A percentile compares a stretch with the other conserved stretches of the same genome.
These are phyloP conservation scores for Tuber brumale DNA, from an alignment of 495 filamentous ascomycete genomes.

Conservation along the genomic window DNA sequence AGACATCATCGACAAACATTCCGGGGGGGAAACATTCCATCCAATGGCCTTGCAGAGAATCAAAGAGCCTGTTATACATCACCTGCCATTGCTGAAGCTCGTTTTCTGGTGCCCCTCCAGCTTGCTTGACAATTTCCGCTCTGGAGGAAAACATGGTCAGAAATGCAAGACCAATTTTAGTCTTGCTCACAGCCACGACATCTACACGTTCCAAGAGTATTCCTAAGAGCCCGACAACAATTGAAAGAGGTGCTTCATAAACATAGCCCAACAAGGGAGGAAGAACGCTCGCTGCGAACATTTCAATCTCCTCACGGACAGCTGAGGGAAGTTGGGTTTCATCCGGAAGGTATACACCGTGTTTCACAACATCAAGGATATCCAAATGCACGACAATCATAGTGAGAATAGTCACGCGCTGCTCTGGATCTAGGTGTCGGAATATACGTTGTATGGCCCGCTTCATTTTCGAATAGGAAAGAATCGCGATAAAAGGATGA, in stretches of 20 bases:
- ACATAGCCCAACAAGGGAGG: conserved; percentile 79
- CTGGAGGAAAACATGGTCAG: conserved; percentile 92
- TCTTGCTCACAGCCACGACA: conserved; percentile 67
- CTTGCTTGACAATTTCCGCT: conserved; percentile 85
- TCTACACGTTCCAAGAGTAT: conserved; percentile 77
- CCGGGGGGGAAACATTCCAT: conserved; percentile 81
- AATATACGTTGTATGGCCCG: conserved; percentile 91
- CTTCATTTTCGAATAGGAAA: conserved; percentile 93
- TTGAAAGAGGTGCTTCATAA: conserved; percentile 80
- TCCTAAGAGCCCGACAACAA: conserved; percentile 80
- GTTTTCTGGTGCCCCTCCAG: conserved; percentile 58
- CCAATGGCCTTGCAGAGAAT: conserved; percentile 72
- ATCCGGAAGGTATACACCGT: conserved; percentile 59
- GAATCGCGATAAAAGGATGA: conserved; percentile 94
- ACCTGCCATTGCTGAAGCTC: conserved; percentile 76
- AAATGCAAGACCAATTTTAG: conserved; percentile 76
- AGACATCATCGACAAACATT: conserved; percentile 76
- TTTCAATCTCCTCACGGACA: conserved; percentile 81
- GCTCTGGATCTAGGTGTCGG: conserved; percentile 82
- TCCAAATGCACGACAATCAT: conserved; percentile 95
- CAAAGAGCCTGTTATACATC: conserved; percentile 80
- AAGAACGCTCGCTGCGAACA: conserved; percentile 83
- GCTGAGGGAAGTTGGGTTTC: conserved; percentile 62
- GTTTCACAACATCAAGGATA: conserved; percentile 76
- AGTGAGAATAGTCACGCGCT: conserved; percentile 87